Conservation (phyloP, 108 stramenopile genomes). For the Conticribra weissflogii region DNA sequence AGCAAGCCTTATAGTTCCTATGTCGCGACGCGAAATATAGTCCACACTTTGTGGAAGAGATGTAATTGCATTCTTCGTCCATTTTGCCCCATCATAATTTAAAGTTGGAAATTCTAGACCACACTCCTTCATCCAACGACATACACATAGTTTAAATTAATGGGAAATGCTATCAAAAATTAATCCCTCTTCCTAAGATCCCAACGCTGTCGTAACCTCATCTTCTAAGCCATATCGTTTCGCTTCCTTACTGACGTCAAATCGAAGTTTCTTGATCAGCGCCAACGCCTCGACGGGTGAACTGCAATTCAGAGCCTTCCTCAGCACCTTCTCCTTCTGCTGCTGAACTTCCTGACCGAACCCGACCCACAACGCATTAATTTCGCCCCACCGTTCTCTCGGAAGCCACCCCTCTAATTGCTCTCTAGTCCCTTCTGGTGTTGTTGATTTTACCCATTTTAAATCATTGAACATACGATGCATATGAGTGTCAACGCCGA, state of each 20-base stretch:
- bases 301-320: slow-evolving; percentile 72
- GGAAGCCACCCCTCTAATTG: slow-evolving; percentile 90
- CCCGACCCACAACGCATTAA: slow-evolving; percentile 92
- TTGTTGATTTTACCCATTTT: slow-evolving; percentile 76
- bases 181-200: no score
- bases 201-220: slow-evolving; percentile 41
- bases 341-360: slow-evolving; percentile 94
- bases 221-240: slow-evolving; percentile 56
- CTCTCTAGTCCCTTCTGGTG: slow-evolving; percentile 85
- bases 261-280: slow-evolving; percentile 62
- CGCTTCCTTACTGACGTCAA: slow-evolving; percentile 76
- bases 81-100: no score
- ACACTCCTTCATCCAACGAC: no score
- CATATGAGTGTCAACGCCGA: slow-evolving; percentile 95
- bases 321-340: slow-evolving; percentile 73
- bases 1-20: no score
- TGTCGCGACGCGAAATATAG: no score
- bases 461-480: slow-evolving; percentile 89
- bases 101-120: no score
- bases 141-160: no score
- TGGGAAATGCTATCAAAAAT: no score
- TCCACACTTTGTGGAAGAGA: no score
- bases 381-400: slow-evolving; percentile 66
- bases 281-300: slow-evolving; percentile 65
- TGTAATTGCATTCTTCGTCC: no score